Conservation (phyloP, 148 eudicot genomes). For the Rhododendron molle region DNA sequence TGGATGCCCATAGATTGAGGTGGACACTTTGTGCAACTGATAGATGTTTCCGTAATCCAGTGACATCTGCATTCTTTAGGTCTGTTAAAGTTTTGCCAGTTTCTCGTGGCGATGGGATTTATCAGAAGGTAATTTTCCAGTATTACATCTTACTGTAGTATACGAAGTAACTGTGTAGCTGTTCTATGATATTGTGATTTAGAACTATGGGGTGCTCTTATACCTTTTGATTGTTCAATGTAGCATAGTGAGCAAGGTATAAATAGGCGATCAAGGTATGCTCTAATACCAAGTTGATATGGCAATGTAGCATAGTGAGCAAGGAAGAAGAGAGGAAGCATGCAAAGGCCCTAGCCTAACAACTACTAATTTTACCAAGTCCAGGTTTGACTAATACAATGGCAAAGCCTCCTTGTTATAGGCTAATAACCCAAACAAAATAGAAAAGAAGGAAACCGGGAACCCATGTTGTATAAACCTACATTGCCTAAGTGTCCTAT, state of each 20-base stretch:
- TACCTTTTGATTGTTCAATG: neutral
- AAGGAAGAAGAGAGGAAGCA: neutral
- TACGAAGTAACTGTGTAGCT: neutral
- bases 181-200: too few species aligned
- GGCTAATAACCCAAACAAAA: neutral
- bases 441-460: neutral
- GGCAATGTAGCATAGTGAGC: neutral
- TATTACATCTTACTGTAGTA: neutral
- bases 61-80: conserved; percentile 83
- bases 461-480: neutral
- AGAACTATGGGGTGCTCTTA: neutral
- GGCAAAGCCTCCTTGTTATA: neutral
- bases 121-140: conserved; percentile 65
- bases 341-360: neutral
- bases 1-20: conserved; percentile 75
- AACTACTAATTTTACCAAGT: neutral
- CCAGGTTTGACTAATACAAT: neutral
- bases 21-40: conserved; percentile 96
- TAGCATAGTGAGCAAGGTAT: too few species aligned
- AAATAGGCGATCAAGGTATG: neutral
- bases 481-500: neutral
- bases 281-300: neutral
- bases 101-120: conserved; percentile 89
- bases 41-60: conserved; percentile 79
- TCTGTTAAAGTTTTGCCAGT: conserved; percentile 85